Conservation (phyloP, 768 basidiomycete species). For the Leucogyrophana mollusca region DNA sequence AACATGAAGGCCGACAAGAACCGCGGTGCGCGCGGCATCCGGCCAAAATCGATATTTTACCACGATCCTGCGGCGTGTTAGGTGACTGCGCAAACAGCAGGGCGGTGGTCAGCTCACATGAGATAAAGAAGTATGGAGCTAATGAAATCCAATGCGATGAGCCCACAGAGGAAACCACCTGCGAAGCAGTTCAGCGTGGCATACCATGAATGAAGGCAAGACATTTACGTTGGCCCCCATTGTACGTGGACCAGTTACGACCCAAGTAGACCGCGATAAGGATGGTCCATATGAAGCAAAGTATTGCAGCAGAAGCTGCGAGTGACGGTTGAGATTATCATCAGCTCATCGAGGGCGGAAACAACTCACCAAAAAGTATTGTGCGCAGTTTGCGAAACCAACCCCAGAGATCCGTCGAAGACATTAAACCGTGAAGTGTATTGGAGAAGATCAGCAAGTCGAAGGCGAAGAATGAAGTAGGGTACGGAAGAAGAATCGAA, state of each 20-base stretch:
- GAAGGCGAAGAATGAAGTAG: conserved; percentile 2
- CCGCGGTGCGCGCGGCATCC: conserved; percentile 31
- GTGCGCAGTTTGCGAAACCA: conserved; percentile 33
- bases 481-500: conserved; percentile 5
- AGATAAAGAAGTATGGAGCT: conserved; percentile 35
- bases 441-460: not conserved
- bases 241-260: conserved; percentile 34
- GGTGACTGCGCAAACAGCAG: not conserved
- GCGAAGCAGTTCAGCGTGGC: conserved; percentile 3
- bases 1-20: conserved; percentile 21
- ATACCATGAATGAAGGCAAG: not conserved
- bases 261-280: conserved; percentile 33
- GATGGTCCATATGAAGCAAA: conserved; percentile 32
- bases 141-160: conserved; percentile 29
- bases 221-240: conserved; percentile 31
- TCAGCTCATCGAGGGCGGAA: not conserved
- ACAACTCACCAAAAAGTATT: conserved; percentile 33
- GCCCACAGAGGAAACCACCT: conserved; percentile 34
- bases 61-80: conserved; percentile 30
- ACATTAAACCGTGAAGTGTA: conserved; percentile 13
- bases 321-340: not conserved
- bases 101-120: conserved; percentile 26
- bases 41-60: conserved; percentile 38
- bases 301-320: conserved; percentile 30
- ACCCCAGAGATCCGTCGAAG: conserved; percentile 25